Evolutionary conservation across 2,329 filamentous ascomycete species (phyloP), one percentile per base, ranked within the genome.

Genomic region (Pseudogymnoascus sp.): DNA sequence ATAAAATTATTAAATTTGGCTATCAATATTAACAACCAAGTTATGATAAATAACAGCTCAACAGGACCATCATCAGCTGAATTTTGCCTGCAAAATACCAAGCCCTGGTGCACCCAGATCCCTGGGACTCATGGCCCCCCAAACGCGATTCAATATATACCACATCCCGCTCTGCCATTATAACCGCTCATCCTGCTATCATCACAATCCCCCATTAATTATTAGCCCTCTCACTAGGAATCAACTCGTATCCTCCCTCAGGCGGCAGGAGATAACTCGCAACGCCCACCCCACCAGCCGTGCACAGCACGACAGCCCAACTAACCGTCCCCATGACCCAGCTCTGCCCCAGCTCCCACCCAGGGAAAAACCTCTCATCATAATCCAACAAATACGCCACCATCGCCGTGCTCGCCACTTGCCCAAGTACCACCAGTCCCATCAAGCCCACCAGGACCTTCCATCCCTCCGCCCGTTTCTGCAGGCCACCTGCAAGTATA

Each of bases 231-330:
- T 75, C 67, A 66, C 72, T 74, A 73, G 79, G 85, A 73, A 87
- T 91, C 67, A 90, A 83, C 74, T 96, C 90, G 77, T 96, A 97
- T 64, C 91, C 93, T 71, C 90, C 90, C 74, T 97, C 93, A 0
- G 86, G 83, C 0, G 91, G 89, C 48, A 96, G 79, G 21, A 89
- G 76, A 65, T 86, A 85, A 4, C 88, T 89, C 1, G 90, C 89
- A 10, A 85, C 77, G 0, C 83, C 79, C 63, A 97, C 79, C 11
- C 83, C 85, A 13, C 80, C 77, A 0, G 83, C 85, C 11, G 79
- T 76, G 8, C 85, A 65, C 2, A 85, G 73, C 23, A 81, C 81
- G 1, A 87, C 74, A 23, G 76, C 74, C 60, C 81, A 85, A 66
- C 84, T 85, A 23, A 81, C 75, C 5, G 81, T 83, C 71, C 85